phyloP scores from a whole-genome alignment of 2,329 filamentous ascomycete species.

The Biscogniauxia sp. region DNA sequence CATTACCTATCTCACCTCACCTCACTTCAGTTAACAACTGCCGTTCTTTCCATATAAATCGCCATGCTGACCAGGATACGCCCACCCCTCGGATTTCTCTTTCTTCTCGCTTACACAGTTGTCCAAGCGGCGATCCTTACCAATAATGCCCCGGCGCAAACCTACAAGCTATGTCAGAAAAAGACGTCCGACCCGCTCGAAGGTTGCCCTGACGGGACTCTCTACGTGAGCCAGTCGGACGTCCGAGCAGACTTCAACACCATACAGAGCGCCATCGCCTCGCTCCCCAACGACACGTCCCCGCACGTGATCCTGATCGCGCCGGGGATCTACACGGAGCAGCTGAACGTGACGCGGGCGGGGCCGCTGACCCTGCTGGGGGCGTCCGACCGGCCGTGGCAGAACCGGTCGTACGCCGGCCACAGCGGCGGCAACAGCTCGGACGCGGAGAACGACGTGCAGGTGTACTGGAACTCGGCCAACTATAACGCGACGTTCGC shows the following conservation, averaged over 20 bases:
- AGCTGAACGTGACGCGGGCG: constrained; percentile 62
- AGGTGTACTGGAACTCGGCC: constrained; percentile 57
- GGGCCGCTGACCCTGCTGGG: constrained; percentile 62
- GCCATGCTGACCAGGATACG: not conserved
- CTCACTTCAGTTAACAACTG: not conserved
- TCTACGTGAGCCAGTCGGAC: constrained; percentile 40
- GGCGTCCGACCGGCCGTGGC: constrained; percentile 44
- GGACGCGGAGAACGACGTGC: constrained; percentile 44
- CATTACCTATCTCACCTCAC: too few species aligned
- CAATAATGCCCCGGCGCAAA: constrained; percentile 23
- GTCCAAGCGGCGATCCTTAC: not conserved
- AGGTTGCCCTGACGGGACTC: constrained; percentile 39
- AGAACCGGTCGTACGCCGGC: constrained; percentile 34
- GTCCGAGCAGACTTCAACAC: constrained; percentile 36
- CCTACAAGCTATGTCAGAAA: constrained; percentile 32
- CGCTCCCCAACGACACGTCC: constrained; percentile 39
- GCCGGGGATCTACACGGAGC: constrained; percentile 60
- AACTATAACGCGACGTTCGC: constrained; percentile 44
- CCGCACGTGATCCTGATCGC: constrained; percentile 57
- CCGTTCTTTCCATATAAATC: not conserved
- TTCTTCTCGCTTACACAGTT: constrained; percentile 6
- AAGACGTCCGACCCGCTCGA: constrained; percentile 33
- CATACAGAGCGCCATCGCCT: constrained; percentile 41
- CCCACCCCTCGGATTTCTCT: not conserved
- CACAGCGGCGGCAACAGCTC: constrained; percentile 46